phyloP scores from a whole-genome alignment of 1,284 basidiomycete genomes.

The Puccinia horiana region DNA sequence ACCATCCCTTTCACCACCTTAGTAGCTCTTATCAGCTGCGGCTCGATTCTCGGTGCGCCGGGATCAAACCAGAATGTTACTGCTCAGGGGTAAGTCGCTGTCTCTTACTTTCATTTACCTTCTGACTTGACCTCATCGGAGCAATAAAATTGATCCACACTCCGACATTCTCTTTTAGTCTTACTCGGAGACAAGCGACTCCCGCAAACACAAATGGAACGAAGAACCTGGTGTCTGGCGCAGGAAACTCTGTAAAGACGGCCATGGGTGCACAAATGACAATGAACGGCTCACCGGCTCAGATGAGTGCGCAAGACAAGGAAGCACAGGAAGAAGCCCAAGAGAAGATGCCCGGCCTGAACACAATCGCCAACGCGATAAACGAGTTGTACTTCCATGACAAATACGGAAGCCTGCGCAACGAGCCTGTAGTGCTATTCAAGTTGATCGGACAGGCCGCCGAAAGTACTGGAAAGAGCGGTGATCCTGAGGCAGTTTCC shows the following conservation, averaged over 20 bases:
- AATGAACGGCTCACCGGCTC: not conserved
- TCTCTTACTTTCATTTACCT: no score
- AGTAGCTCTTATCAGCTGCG: slow-evolving; percentile 21
- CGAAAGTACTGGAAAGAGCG: not conserved
- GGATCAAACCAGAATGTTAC: not conserved
- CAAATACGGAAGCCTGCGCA: slow-evolving; percentile 11
- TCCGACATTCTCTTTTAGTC: not conserved
- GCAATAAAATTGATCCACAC: not conserved
- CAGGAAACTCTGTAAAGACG: not conserved
- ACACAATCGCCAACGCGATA: slow-evolving; percentile 26
- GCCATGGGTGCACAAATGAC: not conserved
- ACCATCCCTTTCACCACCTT: slow-evolving; percentile 15
- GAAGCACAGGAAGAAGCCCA: slow-evolving; percentile 27
- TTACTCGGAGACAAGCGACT: not conserved
- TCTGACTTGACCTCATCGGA: not conserved
- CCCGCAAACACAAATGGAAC: not conserved
- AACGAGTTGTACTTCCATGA: slow-evolving; percentile 35
- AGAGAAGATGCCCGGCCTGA: slow-evolving; percentile 25
- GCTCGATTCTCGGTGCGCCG: slow-evolving; percentile 1
- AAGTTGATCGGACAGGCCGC: slow-evolving; percentile 28
- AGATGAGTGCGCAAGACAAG: not conserved
- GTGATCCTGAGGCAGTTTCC: slow-evolving; percentile 19
- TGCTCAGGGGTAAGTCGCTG: not conserved
- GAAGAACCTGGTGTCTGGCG: not conserved
- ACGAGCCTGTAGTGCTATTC: slow-evolving; percentile 18